Evolutionary conservation across 2,329 filamentous ascomycete species (phyloP), one percentile per base, ranked within the genome.

Genomic region (Colletotrichum chlorophyti): DNA sequence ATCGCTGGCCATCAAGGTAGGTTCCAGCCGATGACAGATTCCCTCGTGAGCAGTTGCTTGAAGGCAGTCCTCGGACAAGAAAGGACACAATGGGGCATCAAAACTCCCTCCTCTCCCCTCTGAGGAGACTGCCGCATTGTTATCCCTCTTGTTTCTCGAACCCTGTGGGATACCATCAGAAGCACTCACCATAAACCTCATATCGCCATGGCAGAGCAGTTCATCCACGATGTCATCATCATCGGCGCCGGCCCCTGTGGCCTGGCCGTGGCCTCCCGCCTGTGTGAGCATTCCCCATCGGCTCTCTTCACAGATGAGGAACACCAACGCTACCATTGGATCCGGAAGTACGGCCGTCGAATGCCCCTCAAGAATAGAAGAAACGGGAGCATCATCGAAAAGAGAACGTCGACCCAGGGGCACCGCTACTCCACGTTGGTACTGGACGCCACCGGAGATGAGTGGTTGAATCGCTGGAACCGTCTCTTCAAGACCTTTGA

Each of bases 301-400:
- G 90, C 91, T 2, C 84, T 93, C 49, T 94, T 94, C 73, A 93
- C 91, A 0, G 90, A 94, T 68, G 89, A 91, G 64, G 91, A 94
- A 67, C 90, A 94, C 66, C 85, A 88, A 37, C 82, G 91, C n/a
- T 94, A 91, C 69, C 86, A 91, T 70, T 93, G 90, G 88, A 87
- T 92, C 54, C 81, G 81, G 55, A 88, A 86, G 53, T 83, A 91
- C 67, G 81, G 82, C 24, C 79, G 79, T 24, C 82, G 83, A 26
- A 83, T 86, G 71, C 79, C 79, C 7, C 76, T 88, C 60, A 87
- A 85, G 65, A 77, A 79, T 62, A 74, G 75, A 57, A 77, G 73
- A 60, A 81, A 70, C 5, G 79, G 77, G 9, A 64, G 63, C 10
- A 67, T 69, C 29, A 50, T 58, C n/a, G 48, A 61, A 38, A 63